Base-by-base conservation (phyloP, 2,329 filamentous ascomycete genomes). In the Piedraia hortae region DNA sequence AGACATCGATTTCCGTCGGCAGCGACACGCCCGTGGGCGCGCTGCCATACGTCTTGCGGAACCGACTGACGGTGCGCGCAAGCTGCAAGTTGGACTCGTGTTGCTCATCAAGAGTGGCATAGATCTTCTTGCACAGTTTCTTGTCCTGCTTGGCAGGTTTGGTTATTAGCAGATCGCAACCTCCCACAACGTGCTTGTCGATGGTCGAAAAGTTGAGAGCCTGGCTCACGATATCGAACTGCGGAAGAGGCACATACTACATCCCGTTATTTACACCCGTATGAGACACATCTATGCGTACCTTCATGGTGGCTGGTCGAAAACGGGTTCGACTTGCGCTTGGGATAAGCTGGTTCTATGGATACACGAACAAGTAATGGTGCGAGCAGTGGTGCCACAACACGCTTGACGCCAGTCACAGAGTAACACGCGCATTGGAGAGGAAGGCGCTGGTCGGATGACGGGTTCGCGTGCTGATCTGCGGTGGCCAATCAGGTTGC, bases 81-180 rank as follows among this genome's bases (percentile, higher is more conserved):
- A n/a, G 62, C 31, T 77, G 71, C 21, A 91, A 56, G 2, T 89
- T 62, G 5, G 78, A 74, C 34, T 78, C 73, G 56, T 93, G 78
- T 45, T 90, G 77, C 16, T 73, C 72, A 45, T 88, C 78, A 27
- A 97, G 62, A 14, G 74, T 78, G 39, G 73, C 66, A 43, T 91
- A 80, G 41, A 97, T 93, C 42, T 70, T 74, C 48, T 80, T 88
- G 56, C 91, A 91, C 5, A 97, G 56, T 43, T 93, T 93, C 60
- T 91, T 91, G 45, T 97, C 85, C 31, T 70, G 69, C 20, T 80
- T 78, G 24, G 82, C 78, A 14, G 85, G 80, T 48, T 97, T 97
- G 12, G 80, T 91, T 6, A 82, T 93, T 54, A 91, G 97, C 10
- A 93, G 59, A 46, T 97, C 85, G 55, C 82, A 93, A 32, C 75